These are phyloP conservation scores for Salvia sclarea DNA, from an alignment of 305 asterid species.

Conservation along the genomic window DNA sequence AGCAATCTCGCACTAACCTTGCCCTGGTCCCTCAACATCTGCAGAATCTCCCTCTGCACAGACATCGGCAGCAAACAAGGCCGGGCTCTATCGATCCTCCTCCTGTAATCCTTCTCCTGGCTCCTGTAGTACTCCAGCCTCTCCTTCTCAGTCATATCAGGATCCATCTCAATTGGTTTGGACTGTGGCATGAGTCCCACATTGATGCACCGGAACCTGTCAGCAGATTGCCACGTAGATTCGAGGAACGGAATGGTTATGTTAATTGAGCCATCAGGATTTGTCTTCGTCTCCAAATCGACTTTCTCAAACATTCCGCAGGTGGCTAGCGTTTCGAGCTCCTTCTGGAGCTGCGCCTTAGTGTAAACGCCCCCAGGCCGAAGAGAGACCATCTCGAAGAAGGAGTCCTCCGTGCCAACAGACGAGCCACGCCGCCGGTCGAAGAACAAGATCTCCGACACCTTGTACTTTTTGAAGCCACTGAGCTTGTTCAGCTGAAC, in stretches of 20 bases:
- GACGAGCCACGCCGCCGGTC: constrained; percentile 58
- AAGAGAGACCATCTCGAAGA: constrained; percentile 88
- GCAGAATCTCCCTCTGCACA: constrained; percentile 69
- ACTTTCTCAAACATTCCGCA: constrained; percentile 95
- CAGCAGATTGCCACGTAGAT: constrained; percentile 86
- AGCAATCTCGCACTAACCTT: constrained; percentile 83
- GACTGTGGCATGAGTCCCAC: constrained; percentile 86
- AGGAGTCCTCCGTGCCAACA: constrained; percentile 76
- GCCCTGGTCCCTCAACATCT: constrained; percentile 73
- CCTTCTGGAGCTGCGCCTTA: constrained; percentile 84
- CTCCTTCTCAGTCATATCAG: constrained; percentile 96
- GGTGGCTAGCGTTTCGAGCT: constrained; percentile 80
- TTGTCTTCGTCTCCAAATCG: constrained; percentile 76
- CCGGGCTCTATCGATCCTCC: constrained; percentile 77
- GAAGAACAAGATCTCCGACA: constrained; percentile 67
- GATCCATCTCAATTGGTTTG: constrained; percentile 85
- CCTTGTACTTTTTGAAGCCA: constrained; percentile 84
- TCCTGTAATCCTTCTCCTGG: constrained; percentile 75
- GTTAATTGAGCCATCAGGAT: constrained; percentile 79
- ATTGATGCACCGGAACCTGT: constrained; percentile 77
- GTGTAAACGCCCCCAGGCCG: constrained; percentile 88
- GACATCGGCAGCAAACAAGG: constrained; percentile 75
- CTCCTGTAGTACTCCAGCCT: constrained; percentile 56
- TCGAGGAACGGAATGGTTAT: constrained; percentile 71
- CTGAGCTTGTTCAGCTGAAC: constrained; percentile 83